Base-by-base conservation (phyloP, 768 basidiomycete genomes). In the Imleria badia region DNA sequence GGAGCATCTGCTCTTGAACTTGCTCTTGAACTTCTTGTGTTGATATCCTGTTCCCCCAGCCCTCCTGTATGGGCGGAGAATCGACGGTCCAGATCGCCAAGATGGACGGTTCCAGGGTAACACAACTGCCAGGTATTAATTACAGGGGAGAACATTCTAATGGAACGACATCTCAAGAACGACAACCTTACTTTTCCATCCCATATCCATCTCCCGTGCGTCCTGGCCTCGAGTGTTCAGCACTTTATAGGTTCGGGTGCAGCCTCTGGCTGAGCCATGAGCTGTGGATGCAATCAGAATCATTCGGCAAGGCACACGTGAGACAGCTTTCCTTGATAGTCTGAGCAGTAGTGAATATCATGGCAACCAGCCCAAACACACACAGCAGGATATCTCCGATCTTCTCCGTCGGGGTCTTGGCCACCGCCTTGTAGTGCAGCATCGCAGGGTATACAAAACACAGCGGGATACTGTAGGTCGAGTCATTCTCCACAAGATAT, bases 391-490 rank as follows among this genome's bases (percentile, higher is more conserved):
- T 85, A 69, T 98, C 94, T 1, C 75, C 75, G 5, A 78, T 40
- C 67, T 87, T 91, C 71, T 86, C 76, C 60, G 65, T 80, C 55
- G 78, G 76, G 1, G 90, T 94, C 58, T 75, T 79, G 7, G 94
- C 87, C 61, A 86, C 85, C n/a, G 88, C 89, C 72, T 82, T 89
- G 74, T 92, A 89, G 67, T 96, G 94, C 56, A 97, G 72, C 87
- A 97, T 85, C 6, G 94, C 86, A 5, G 94, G 96, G 65, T 97
- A 98, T 45, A 95, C 85, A 68, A 91, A 95, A 70, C 94, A 96
- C 56, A 98, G 75, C 9, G 96, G 96, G 10, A 97, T 87, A 64
- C 94, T 96, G 17, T 34, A 40, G 34, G 48, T 52, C 38, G 33
- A 22, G 58, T 64, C 41, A 62, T 49, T 60, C 56, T 50, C 45